Base-by-base conservation (phyloP, 495 filamentous ascomycete species). In the Penicillium ucsense region DNA sequence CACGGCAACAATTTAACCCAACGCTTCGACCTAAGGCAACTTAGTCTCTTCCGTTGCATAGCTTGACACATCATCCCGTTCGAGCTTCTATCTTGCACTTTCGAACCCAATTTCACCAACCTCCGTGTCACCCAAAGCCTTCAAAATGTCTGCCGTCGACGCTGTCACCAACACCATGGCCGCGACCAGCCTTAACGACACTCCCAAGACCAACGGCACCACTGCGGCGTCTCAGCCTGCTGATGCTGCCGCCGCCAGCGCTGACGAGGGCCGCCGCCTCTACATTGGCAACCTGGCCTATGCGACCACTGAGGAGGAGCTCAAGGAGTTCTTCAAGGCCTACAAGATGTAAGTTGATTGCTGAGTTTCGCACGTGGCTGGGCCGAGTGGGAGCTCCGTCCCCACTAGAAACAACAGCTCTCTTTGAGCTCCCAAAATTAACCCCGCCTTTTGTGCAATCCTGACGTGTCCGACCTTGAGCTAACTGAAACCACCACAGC, bases 241-340 rank as follows among this genome's bases (percentile, higher is more conserved):
- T 38, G 89, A 92, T 66, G 90, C 91, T 64, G 90, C 91, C 54
- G 82, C 89, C 62, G 89, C 89, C 72, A 95, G 88, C 74, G 92
- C 92, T 64, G 89, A 92, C 67, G 92, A 98, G 75, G 94, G 92
- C 66, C 88, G 92, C 78, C 88, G 92, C 74, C 81, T 98, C 54
- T 98, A 98, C 75, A 97, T 97, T 76, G 92, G 92, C 70, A 98
- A 98, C 76, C 88, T 98, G 80, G 92, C 92, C 48, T 97, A 98
- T 69, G 89, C 92, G 81, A 97, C 92, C 78, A 94, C 89, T 64
- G 92, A 97, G 86, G 92, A 87, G 81, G 88, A 95, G 80, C 86
- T 99, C 77, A 95, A 90, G 76, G 88, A 89, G 48, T 99, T 99
- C 80, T 99, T 99, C 83, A 86, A 86, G 74, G 83, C 79, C 70